phyloP scores from a whole-genome alignment of 495 filamentous ascomycete genomes.

The Neurospora africana region DNA sequence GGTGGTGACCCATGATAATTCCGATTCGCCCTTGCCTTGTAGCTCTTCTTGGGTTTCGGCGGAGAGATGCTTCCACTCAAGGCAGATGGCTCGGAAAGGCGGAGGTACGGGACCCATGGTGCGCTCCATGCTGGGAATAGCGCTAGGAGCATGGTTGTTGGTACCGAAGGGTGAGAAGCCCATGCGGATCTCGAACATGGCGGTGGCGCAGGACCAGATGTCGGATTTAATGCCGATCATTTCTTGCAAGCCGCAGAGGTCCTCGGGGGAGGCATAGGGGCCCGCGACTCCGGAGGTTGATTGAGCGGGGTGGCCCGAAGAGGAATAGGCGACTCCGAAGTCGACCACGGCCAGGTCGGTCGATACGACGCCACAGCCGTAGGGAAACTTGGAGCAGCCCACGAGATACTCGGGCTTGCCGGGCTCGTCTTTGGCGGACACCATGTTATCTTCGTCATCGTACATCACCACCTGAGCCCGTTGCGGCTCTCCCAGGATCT shows the following conservation, averaged over 20 bases:
- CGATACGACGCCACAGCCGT: constrained; percentile 1
- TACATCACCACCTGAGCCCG: background rate
- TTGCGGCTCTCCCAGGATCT: constrained; percentile 6
- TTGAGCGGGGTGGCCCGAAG: background rate
- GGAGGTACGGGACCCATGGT: constrained; percentile 12
- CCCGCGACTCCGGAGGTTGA: constrained; percentile 5
- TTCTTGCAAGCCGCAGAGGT: constrained; percentile 2
- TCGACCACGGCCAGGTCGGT: constrained; percentile 15
- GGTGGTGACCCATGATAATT: background rate
- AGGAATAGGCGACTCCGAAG: constrained; percentile 16
- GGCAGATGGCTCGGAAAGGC: background rate
- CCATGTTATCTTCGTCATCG: background rate
- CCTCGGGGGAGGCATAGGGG: constrained; percentile 13
- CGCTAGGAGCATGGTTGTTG: background rate
- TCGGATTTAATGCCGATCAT: constrained; percentile 8
- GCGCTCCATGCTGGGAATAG: constrained; percentile 3
- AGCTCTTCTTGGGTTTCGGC: background rate
- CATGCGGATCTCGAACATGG: constrained; percentile 7
- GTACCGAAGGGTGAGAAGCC: background rate
- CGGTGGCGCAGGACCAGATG: constrained; percentile 18
- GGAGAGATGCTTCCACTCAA: background rate
- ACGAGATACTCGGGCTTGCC: constrained; percentile 16
- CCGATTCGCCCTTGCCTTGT: background rate
- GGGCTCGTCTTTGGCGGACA: background rate
- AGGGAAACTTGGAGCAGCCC: background rate